Percentiles rank a stretch among this genome's conserved stretches.
These are phyloP conservation scores for Calonectria multiphialidica DNA, from an alignment of 2,329 filamentous ascomycete species.

Conservation along the genomic window DNA sequence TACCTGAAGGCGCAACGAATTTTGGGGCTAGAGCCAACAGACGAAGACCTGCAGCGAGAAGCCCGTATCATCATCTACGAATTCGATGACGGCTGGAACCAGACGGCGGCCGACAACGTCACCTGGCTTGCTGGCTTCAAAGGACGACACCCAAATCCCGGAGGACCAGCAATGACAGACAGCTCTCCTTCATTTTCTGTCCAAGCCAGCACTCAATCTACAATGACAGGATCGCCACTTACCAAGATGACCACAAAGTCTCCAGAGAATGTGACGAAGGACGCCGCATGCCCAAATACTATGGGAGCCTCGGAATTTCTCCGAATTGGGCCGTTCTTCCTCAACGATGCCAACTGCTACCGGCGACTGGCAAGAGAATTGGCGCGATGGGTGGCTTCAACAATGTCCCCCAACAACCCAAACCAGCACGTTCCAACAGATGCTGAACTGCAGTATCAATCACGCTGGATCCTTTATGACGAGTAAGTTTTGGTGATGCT, in stretches of 20 bases:
- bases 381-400: no score
- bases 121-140: conserved; percentile 67
- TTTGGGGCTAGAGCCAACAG: conserved; percentile 61
- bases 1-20: conserved; percentile 61
- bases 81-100: conserved; percentile 73
- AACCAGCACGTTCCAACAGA: no score
- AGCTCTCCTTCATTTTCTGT: conserved; percentile 42
- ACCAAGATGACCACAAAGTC: conserved; percentile 33
- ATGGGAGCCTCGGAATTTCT: conserved; percentile 15
- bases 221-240: conserved; percentile 22
- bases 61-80: conserved; percentile 73
- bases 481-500: neutral
- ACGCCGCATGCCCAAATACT: conserved; percentile 3
- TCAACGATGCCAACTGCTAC: no score
- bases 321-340: conserved; percentile 20
- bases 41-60: conserved; percentile 67
- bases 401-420: no score
- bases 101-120: conserved; percentile 69
- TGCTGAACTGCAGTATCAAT: no score
- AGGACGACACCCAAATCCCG: conserved; percentile 53
- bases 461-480: no score
- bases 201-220: conserved; percentile 34
- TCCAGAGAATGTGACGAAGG: conserved; percentile 27
- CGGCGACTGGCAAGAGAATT: no score
- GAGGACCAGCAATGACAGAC: conserved; percentile 20